These are phyloP conservation scores for Rhodomyrtus psidioides DNA, from an alignment of 441 rosid genomes.

Conservation along the genomic window DNA sequence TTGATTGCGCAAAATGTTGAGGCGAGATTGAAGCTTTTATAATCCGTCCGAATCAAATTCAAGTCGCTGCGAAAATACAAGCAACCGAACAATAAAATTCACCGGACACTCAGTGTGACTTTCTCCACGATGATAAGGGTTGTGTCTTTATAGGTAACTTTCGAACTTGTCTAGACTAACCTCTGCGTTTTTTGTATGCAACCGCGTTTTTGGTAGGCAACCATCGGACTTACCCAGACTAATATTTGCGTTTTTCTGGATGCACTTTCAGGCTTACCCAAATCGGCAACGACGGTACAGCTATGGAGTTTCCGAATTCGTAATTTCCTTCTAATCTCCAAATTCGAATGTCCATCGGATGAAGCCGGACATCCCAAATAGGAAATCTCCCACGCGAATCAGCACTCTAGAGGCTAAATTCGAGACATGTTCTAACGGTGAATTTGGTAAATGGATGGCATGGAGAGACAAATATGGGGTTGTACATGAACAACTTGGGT, in stretches of 20 bases:
- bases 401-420: not conserved
- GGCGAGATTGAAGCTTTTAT: not conserved
- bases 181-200: not conserved
- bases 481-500: not conserved
- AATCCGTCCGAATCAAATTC: not conserved
- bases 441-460: not conserved
- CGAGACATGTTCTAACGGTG: not conserved
- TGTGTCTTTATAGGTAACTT: not conserved
- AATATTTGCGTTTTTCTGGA: not conserved
- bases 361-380: not conserved
- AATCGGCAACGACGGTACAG: not conserved
- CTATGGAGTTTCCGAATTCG: not conserved
- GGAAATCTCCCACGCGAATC: not conserved
- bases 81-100: not conserved
- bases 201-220: not conserved
- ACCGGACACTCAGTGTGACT: fast-evolving
- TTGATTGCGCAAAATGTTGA: not conserved
- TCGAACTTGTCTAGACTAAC: not conserved
- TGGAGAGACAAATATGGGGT: not conserved
- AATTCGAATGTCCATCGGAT: not conserved
- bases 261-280: not conserved
- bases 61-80: not conserved
- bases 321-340: not conserved
- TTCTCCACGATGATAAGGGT: not conserved
- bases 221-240: not conserved